Evolutionary conservation across 2,329 filamentous ascomycete species (phyloP), one percentile per base, ranked within the genome.

Genomic region (Fusarium pilosicola): DNA sequence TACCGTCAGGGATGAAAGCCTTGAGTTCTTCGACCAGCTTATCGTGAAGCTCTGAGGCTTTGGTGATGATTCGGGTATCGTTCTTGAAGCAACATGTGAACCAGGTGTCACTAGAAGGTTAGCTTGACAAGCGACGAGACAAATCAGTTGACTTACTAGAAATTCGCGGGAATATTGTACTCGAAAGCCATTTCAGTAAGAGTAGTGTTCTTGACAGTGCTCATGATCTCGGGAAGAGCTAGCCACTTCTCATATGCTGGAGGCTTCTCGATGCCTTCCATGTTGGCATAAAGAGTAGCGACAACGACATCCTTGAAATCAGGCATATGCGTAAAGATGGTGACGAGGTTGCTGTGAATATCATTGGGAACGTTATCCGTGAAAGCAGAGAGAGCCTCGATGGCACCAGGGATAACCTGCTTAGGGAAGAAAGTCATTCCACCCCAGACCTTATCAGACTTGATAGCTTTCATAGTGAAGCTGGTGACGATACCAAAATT

Each of bases 401-500:
- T 69, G 5, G 68, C 68, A 10, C 30, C 48, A 10, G 71, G 60
- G 12, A 72, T 74, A 3, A 41, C 45, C 10, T 74, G 58, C 17
- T 74, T 72, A 5, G 71, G 68, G 42, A 70, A 62, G 17, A 67
- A 48, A 3, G 66, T 52, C 68, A 75, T 75, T n/a, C 73, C 73
- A 15, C 69, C 72, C 70, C 73, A 75, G 39, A 75, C 51, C 14
- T 42, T 48, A 17, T 65, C 66, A 24, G 32, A 41, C 26, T 60
- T 56, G 28, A 81, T 81, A 2, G 76, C 75, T 13, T 71, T 62
- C 63, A 80, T 61, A 59, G 80, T 74, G 66, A 79, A 78, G 18
- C 75, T 59, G 12, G 80, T 82, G 6, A 79, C 71, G 57, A 81
- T 74, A 48, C 84, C 85, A 52, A 86, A 85, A 70, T 86, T 87